Conservation (phyloP, 75 land plant genomes). For the Pseudotsuga menziesii region DNA sequence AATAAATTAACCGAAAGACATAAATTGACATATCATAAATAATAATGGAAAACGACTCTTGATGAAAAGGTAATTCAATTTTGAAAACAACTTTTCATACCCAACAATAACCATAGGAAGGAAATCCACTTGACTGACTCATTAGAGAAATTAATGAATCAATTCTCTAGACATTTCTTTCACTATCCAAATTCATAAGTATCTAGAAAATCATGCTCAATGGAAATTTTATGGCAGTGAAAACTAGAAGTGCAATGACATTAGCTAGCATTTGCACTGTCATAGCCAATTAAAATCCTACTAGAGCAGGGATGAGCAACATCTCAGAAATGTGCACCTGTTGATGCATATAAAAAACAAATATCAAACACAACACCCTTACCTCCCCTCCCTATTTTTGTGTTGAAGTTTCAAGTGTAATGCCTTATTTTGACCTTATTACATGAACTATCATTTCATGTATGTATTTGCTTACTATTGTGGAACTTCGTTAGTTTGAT, state of each 20-base stretch:
- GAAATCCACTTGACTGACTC: not conserved
- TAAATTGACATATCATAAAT: too few relatives aligned
- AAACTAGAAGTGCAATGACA: not conserved
- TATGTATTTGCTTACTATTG: too few relatives aligned
- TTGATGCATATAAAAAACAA: not conserved
- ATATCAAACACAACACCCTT: not conserved
- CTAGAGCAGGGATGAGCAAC: conserved; percentile 90
- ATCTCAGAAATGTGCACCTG: conserved; percentile 93
- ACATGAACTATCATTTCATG: too few relatives aligned
- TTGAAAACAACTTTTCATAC: not conserved
- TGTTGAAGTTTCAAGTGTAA: not conserved
- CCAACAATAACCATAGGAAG: not conserved
- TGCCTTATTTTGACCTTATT: too few relatives aligned
- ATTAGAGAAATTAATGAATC: not conserved
- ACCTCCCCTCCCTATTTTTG: not conserved
- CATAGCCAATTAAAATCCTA: too few relatives aligned
- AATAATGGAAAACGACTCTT: not conserved
- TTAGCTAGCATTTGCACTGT: conserved; percentile 94
- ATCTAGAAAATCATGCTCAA: not conserved
- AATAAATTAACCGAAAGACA: not conserved
- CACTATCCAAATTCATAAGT: not conserved
- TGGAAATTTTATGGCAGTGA: not conserved
- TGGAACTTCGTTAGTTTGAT: too few relatives aligned
- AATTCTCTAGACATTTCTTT: too few relatives aligned
- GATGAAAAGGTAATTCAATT: too few relatives aligned